phyloP scores from a whole-genome alignment of 106 monocot species.

The Dendrobium catenatum region DNA sequence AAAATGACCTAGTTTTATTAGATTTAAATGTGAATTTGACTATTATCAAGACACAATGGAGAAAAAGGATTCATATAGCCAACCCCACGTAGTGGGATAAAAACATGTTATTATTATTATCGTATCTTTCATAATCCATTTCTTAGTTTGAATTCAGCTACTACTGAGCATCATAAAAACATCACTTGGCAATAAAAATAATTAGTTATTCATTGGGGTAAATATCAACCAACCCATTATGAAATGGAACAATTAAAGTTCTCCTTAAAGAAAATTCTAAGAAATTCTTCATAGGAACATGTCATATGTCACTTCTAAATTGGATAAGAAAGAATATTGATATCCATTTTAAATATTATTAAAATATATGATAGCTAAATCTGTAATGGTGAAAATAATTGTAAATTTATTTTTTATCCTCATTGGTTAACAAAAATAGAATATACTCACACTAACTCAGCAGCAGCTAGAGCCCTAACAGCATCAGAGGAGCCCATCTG shows the following conservation, averaged over 20 bases:
- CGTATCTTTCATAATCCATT: not conserved
- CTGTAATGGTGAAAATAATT: not conserved
- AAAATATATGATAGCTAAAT: not conserved
- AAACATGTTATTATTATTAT: not conserved
- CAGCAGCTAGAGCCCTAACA: constrained; percentile 80
- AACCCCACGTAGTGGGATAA: no score
- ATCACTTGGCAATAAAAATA: not conserved
- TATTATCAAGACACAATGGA: no score
- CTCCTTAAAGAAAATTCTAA: not conserved
- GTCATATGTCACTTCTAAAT: not conserved
- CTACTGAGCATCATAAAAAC: not conserved
- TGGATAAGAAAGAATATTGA: not conserved
- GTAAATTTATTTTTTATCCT: not conserved
- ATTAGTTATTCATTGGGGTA: not conserved
- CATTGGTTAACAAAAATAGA: not conserved
- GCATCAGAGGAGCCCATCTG: constrained; percentile 96
- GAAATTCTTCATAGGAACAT: not conserved
- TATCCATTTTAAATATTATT: not conserved
- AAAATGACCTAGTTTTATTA: no score
- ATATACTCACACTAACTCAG: constrained; percentile 78
- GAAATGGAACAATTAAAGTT: not conserved
- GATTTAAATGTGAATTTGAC: no score
- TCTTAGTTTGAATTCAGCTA: not conserved
- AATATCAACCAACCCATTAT: not conserved
- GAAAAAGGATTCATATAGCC: no score